Base-by-base conservation (phyloP, 1,284 basidiomycete species). In the Rhodotorula sp. region DNA sequence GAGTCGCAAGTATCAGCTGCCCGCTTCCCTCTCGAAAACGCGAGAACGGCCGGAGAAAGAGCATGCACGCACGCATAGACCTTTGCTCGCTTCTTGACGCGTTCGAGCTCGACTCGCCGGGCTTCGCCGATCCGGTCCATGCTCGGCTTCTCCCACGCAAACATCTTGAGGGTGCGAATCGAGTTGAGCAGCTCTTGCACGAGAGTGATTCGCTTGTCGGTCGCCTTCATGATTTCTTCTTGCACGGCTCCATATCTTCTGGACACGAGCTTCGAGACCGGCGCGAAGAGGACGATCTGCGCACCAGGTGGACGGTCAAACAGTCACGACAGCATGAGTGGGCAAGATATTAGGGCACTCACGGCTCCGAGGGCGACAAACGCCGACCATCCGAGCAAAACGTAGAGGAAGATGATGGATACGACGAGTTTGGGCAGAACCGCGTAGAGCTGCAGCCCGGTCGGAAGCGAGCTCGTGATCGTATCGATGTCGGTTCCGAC, bases 351-450 rank as follows among this genome's bases (percentile, higher is more conserved):
- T 7, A 52, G 3, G 14, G 50, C 64, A 43, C 68, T 4, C 28
- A 73, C 68, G 18, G 67, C 61, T 15, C 60, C 69, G 55, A 75
- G 67, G 5, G 74, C 71, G 60, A 75, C 69, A 50, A 73, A 75
- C 28, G 71, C 65, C 6, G 64, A 67, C 81, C 86, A 85, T 0
- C 93, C 93, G 12, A 95, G 87, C 14, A 95, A 83, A 76, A 90
- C 85, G 81, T 93, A 95, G n/a, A 95, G 84, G 82, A 93, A 92
- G 10, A 85, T 67, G 2, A 85, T 84, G 1, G 89, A 92, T 58
- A 95, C 87, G 65, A 88, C 77, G 66, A 95, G 87, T 79, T 97
- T 75, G 2, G 74, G 74, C 1, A 69, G 62, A 48, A 73, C 66
- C 16, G 67, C 71, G 23, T 69, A 64, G 5, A 75, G 67, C n/a